These are phyloP conservation scores for Tephrocybe sp. DNA, from an alignment of 768 basidiomycete species.

Conservation along the genomic window DNA sequence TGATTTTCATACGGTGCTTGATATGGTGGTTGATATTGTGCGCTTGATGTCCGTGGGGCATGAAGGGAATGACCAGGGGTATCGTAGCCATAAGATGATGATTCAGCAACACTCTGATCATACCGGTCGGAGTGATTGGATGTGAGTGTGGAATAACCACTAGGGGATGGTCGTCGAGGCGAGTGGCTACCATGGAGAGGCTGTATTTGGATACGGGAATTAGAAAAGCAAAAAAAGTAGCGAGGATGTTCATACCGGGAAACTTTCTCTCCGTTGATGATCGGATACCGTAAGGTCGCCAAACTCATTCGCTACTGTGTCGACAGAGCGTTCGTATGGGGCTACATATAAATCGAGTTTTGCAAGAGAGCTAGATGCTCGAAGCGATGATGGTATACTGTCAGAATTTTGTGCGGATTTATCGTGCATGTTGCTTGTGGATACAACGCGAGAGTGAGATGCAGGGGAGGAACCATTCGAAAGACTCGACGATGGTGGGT, in stretches of 20 bases:
- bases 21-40: slow-evolving; percentile 37
- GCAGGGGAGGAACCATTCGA: slow-evolving; percentile 22
- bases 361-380: slow-evolving; percentile 59
- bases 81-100: slow-evolving; percentile 38
- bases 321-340: slow-evolving; percentile 64
- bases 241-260: slow-evolving; percentile 41
- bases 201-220: slow-evolving; percentile 22
- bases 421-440: slow-evolving; percentile 31
- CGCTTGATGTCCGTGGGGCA: slow-evolving; percentile 24
- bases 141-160: slow-evolving; percentile 30
- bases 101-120: slow-evolving; percentile 36
- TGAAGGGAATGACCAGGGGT: slow-evolving; percentile 31
- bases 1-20: slow-evolving; percentile 34
- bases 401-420: slow-evolving; percentile 45
- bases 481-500: slow-evolving; percentile 24
- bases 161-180: slow-evolving; percentile 34
- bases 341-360: slow-evolving; percentile 70
- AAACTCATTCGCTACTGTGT: slow-evolving; percentile 61
- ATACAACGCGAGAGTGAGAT: slow-evolving; percentile 27
- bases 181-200: slow-evolving; percentile 35
- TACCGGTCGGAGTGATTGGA: slow-evolving; percentile 34
- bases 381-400: slow-evolving; percentile 57
- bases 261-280: slow-evolving; percentile 52
- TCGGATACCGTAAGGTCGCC: slow-evolving; percentile 59
- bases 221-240: neutral